phyloP scores from a whole-genome alignment of 2,329 filamentous ascomycete species.

The Cercospora zeina region DNA sequence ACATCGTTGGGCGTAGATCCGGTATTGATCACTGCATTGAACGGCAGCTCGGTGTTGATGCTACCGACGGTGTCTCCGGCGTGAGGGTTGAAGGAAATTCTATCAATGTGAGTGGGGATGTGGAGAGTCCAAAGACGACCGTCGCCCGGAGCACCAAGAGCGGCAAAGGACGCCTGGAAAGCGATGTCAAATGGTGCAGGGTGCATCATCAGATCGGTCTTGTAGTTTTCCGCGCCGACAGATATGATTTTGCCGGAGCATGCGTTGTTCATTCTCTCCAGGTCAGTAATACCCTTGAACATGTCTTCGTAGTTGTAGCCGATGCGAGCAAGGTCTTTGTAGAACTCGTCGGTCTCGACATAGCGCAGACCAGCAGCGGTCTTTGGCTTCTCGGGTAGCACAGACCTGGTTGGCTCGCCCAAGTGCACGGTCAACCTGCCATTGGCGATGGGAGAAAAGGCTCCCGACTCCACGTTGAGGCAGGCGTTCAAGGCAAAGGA shows the following conservation, averaged over 20 bases:
- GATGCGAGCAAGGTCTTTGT: not conserved
- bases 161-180: slow-evolving; percentile 31
- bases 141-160: not conserved
- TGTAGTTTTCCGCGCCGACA: not conserved
- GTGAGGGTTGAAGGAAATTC: not conserved
- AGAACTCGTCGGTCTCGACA: not conserved
- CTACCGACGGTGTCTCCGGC: not conserved
- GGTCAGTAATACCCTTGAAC: not conserved
- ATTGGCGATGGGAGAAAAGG: not conserved
- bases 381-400: not conserved
- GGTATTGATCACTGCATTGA: not conserved
- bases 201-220: slow-evolving; percentile 27
- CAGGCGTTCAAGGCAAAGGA: not conserved
- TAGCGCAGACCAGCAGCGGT: not conserved
- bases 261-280: not conserved
- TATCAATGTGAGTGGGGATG: not conserved
- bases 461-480: not conserved
- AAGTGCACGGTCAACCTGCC: not conserved
- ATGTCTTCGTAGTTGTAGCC: not conserved
- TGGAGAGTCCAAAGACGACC: not conserved
- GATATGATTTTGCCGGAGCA: not conserved
- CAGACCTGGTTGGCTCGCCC: not conserved
- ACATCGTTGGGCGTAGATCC: not conserved
- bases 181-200: slow-evolving; percentile 37
- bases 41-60: not conserved